Conservation (phyloP, 129 eudicot genomes). For the Oenanthe sinensis region DNA sequence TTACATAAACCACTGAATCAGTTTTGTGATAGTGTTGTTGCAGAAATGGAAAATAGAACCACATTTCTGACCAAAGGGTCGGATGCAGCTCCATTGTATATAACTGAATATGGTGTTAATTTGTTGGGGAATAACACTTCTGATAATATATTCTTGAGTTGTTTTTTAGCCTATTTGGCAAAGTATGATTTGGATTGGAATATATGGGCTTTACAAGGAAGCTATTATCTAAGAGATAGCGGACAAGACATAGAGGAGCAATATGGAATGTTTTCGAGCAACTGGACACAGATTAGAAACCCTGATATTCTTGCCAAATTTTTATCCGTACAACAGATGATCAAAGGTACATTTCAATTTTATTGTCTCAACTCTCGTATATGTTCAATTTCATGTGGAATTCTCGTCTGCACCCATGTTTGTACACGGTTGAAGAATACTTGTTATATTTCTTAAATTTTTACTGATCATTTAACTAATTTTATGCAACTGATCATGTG, state of each 20-base stretch:
- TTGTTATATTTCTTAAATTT: neutral
- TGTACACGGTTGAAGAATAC: no score
- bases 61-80: constrained; percentile 16
- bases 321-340: constrained; percentile 10
- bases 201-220: constrained; percentile 34
- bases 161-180: constrained; percentile 19
- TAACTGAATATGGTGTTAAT: constrained; percentile 29
- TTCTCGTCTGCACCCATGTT: no score
- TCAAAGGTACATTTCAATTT: constrained; percentile 21
- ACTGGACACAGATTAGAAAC: constrained; percentile 21
- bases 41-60: neutral
- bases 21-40: constrained; percentile 11
- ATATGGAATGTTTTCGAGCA: constrained; percentile 19
- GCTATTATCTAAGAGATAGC: constrained; percentile 21
- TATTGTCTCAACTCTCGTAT: no score
- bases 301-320: constrained; percentile 11
- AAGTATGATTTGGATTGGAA: constrained; percentile 34
- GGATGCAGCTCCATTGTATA: constrained; percentile 20
- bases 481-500: neutral
- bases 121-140: constrained; percentile 10
- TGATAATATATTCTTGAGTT: constrained; percentile 21
- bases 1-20: constrained; percentile 5
- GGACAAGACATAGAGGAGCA: constrained; percentile 11
- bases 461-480: neutral
- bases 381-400: no score